Evolutionary conservation across 225 moss, liverwort and hornwort species (phyloP), one percentile per base, ranked within the genome.

Genomic region (Rhytidiadelphus loreus): DNA sequence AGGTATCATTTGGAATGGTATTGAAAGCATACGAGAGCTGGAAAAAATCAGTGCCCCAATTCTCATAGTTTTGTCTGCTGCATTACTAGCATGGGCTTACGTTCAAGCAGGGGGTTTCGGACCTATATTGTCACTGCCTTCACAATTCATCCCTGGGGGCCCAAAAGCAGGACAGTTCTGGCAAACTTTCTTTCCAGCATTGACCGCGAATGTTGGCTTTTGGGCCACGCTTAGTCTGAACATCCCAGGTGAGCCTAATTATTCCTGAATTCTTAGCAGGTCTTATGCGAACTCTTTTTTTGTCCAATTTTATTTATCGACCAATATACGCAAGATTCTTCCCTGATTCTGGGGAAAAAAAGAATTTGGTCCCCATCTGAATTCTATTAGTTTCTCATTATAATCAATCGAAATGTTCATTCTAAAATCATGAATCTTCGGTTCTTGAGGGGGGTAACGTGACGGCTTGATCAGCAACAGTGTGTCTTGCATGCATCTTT

Each of bases 151-250:
- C 23, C 87, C 93, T 66, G 96, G 96, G 59, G 96, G 98, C 26
- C 75, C 93, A 21, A 98, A 95, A 86, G 95, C 93, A 88, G 98
- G 98, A 35, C 95, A 96, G 86, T 97, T 98, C 85, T 98, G 98
- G 98, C 92, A 82, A 43, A 91, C 92, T 24, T 96, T 98, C 86
- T 98, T 98, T 61, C 98, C 98, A 58, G 96, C 98, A 74, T 88
- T 98, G 76, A 98, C 98, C 16, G 96, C 98, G 5, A 98, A 98
- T 83, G 95, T 98, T 61, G 98, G 98, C 56, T 97, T 96, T 71
- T 98, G 98, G 98, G 98, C 96, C 59, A 96, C 98, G 18, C 94
- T 98, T 74, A 98, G 96, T 93, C 91, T 98, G 83, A 98, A 98
- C 84, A 98, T 98, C 69, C 95, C 98, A 84, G 98, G 98, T 98